Conservation (phyloP, 306 rosid genomes). For the Amphicarpaea edgeworthii region DNA sequence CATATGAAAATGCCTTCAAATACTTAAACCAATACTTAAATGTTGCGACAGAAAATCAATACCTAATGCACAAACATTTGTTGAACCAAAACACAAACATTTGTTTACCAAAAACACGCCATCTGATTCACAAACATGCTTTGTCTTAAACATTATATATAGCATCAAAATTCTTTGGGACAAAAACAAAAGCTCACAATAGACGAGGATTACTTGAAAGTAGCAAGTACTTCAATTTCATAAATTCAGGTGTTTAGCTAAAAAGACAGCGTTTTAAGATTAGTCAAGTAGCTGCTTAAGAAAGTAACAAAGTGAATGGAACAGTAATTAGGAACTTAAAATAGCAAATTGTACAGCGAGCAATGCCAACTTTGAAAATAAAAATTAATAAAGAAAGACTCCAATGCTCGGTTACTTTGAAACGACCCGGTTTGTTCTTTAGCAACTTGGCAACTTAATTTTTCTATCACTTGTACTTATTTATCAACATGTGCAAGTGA, state of each 20-base stretch:
- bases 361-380: neutral
- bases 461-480: neutral
- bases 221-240: neutral
- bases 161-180: neutral
- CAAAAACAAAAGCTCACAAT: neutral
- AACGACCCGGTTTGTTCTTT: conserved; percentile 4
- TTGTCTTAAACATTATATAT: neutral
- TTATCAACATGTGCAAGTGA: conserved; percentile 22
- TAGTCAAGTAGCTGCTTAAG: neutral
- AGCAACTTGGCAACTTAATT: neutral
- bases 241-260: neutral
- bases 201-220: too few species aligned
- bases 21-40: neutral
- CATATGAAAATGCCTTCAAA: conserved; percentile 9
- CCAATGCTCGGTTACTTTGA: neutral
- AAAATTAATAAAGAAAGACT: neutral
- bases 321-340: neutral
- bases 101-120: conserved; percentile 5
- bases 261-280: neutral
- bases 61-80: neutral
- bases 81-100: neutral
- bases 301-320: conserved; percentile 1
- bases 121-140: conserved; percentile 9
- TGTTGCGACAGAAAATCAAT: neutral
- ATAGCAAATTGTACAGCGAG: neutral